A percentile compares a stretch with the other conserved stretches of the same genome.
phyloP scores from a whole-genome alignment of 805 yeast species.

The Candida incommunis region DNA sequence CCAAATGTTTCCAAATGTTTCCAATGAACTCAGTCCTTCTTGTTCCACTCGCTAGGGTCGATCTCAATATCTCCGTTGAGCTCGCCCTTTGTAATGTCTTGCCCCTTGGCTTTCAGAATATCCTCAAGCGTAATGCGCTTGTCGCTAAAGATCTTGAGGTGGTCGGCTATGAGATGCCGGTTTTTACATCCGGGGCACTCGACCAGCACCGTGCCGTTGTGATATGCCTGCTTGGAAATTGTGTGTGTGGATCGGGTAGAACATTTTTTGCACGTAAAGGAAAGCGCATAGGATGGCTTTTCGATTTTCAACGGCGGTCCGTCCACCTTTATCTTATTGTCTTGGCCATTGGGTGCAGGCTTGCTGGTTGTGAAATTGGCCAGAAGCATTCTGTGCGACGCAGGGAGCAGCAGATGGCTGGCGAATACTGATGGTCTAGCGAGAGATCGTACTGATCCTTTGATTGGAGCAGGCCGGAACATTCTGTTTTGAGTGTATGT shows the following conservation, averaged over 20 bases:
- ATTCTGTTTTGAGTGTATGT: no score
- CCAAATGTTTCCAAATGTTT: no score
- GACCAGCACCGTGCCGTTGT: constrained; percentile 70
- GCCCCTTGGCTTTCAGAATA: constrained; percentile 56
- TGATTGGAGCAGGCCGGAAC: not conserved
- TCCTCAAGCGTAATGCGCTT: constrained; percentile 65
- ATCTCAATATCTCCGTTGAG: not conserved
- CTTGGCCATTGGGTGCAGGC: not conserved
- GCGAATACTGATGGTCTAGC: not conserved
- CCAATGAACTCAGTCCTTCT: no score
- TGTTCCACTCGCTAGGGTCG: not conserved
- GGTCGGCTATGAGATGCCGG: constrained; percentile 87
- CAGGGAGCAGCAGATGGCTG: not conserved
- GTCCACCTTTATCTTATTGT: not conserved
- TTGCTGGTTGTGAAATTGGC: no score
- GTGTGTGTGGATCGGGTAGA: constrained; percentile 71
- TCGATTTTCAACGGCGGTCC: constrained; percentile 35
- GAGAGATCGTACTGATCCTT: not conserved
- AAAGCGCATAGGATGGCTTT: constrained; percentile 69
- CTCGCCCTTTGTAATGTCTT: not conserved
- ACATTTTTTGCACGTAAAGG: constrained; percentile 87
- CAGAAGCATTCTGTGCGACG: not conserved
- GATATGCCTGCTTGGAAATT: constrained; percentile 87
- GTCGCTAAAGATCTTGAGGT: constrained; percentile 71
- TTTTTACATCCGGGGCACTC: constrained; percentile 86